Percentiles rank a stretch among this genome's conserved stretches.
phyloP scores from a whole-genome alignment of 192 early-diverging fungal species.

The Piromyces finnis region DNA sequence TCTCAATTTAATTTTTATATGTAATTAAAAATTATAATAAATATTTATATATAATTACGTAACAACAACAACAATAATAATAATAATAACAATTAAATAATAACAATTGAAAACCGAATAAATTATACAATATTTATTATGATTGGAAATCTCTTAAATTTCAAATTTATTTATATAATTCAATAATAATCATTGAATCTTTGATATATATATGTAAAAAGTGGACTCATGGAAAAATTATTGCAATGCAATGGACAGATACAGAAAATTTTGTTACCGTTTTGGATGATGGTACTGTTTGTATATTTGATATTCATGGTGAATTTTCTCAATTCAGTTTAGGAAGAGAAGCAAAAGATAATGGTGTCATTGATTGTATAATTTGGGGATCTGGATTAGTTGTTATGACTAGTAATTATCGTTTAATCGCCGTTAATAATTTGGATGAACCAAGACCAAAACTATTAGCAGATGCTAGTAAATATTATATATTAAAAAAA shows the following conservation, averaged over 20 bases:
- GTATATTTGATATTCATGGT: conserved; percentile 67
- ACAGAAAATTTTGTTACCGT: conserved; percentile 75
- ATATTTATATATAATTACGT: too few species aligned
- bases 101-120: too few species aligned
- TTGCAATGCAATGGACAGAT: conserved; percentile 84
- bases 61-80: too few species aligned
- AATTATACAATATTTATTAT: too few species aligned
- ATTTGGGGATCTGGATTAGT: conserved; percentile 89
- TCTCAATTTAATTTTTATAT: too few species aligned
- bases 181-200: too few species aligned
- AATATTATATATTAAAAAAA: too few species aligned
- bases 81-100: too few species aligned
- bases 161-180: too few species aligned
- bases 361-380: conserved; percentile 60
- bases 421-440: conserved; percentile 67
- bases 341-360: conserved; percentile 68
- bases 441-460: conserved; percentile 70
- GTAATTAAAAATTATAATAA: too few species aligned
- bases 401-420: conserved; percentile 59
- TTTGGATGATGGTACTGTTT: conserved; percentile 64
- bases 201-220: conserved; percentile 8
- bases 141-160: too few species aligned
- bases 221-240: conserved; percentile 78
- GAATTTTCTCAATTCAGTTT: conserved; percentile 60
- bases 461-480: conserved; percentile 49